Conservation (phyloP, 2,329 filamentous ascomycete genomes). For the Claviceps digitariae region DNA sequence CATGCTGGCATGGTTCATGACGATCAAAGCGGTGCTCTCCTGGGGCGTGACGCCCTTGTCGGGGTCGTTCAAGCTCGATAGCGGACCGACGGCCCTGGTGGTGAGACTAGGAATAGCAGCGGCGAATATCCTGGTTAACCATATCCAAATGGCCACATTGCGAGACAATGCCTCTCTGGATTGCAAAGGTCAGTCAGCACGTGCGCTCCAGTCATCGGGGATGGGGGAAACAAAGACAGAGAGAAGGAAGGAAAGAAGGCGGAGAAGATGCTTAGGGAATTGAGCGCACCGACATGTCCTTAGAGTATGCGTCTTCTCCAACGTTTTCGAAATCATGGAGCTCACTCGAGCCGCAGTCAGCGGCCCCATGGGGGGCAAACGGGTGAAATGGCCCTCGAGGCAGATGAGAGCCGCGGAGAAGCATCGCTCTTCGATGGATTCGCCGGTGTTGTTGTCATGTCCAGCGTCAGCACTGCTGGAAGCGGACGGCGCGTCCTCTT, state of each 20-base stretch:
- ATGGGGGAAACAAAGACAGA: neutral
- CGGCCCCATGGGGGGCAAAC: slow-evolving; percentile 42
- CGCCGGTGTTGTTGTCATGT: slow-evolving; percentile 10
- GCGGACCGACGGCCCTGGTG: slow-evolving; percentile 42
- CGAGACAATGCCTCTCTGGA: slow-evolving; percentile 43
- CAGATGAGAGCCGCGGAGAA: slow-evolving; percentile 48
- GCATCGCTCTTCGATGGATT: slow-evolving; percentile 50
- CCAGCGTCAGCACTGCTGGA: slow-evolving; percentile 8
- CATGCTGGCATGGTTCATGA: slow-evolving; percentile 46
- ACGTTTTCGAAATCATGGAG: slow-evolving; percentile 43
- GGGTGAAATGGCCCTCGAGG: slow-evolving; percentile 47
- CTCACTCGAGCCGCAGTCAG: slow-evolving; percentile 40
- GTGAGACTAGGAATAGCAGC: slow-evolving; percentile 48
- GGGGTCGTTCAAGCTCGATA: slow-evolving; percentile 38
- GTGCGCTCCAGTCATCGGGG: neutral
- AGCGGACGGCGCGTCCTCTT: slow-evolving; percentile 12
- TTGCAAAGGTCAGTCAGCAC: slow-evolving; percentile 7
- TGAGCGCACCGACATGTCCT: slow-evolving; percentile 41
- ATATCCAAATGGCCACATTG: slow-evolving; percentile 54
- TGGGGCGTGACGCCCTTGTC: slow-evolving; percentile 45
- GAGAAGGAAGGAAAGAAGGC: neutral
- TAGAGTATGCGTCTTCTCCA: slow-evolving; percentile 50
- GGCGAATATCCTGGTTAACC: slow-evolving; percentile 47
- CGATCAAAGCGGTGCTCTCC: slow-evolving; percentile 48
- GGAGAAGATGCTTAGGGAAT: neutral